A percentile compares a stretch with the other conserved stretches of the same genome.
Evolutionary conservation across 1,139 yeast genomes (phyloP).

Genomic region (Candida tetrigidarum): DNA sequence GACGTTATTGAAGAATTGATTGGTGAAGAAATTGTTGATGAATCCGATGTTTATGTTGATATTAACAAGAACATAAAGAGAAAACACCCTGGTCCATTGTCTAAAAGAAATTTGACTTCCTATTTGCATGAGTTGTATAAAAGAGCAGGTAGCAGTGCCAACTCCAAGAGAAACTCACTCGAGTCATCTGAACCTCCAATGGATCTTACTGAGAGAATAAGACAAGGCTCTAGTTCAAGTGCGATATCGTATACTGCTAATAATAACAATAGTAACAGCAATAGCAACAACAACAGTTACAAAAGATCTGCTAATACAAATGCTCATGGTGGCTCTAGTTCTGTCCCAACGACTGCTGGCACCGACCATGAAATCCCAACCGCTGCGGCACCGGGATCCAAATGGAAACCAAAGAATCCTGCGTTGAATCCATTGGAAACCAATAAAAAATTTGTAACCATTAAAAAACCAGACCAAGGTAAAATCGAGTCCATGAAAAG

Average conservation of each 20-base stretch:
- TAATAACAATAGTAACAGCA: too few relatives aligned
- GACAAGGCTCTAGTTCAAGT: conserved; percentile 15
- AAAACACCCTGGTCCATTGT: conserved; percentile 82
- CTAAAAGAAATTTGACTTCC: conserved; percentile 70
- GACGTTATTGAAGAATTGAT: conserved; percentile 97
- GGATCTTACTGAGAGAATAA: conserved; percentile 17
- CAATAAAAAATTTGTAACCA: conserved; percentile 68
- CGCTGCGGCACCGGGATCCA: conserved; percentile 16
- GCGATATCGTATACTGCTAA: conserved; percentile 15
- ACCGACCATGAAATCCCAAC: conserved; percentile 4
- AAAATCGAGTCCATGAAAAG: conserved; percentile 30
- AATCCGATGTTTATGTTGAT: conserved; percentile 93
- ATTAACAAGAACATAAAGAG: conserved; percentile 86
- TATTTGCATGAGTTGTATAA: conserved; percentile 65
- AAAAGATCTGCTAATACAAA: conserved; percentile 2
- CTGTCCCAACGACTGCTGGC: conserved; percentile 1
- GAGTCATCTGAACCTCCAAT: conserved; percentile 23
- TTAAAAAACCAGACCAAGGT: conserved; percentile 54
- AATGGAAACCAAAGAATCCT: conserved; percentile 64
- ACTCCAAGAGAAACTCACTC: conserved; percentile 44
- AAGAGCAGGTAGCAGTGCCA: conserved; percentile 27
- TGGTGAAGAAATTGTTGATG: conserved; percentile 98
- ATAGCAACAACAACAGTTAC: too few relatives aligned
- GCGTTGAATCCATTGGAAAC: conserved; percentile 86
- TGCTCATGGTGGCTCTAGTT: background rate